Evolutionary conservation across 768 basidiomycete species (phyloP), one percentile per base, ranked within the genome.

Genomic region (Calocybe cyanea): DNA sequence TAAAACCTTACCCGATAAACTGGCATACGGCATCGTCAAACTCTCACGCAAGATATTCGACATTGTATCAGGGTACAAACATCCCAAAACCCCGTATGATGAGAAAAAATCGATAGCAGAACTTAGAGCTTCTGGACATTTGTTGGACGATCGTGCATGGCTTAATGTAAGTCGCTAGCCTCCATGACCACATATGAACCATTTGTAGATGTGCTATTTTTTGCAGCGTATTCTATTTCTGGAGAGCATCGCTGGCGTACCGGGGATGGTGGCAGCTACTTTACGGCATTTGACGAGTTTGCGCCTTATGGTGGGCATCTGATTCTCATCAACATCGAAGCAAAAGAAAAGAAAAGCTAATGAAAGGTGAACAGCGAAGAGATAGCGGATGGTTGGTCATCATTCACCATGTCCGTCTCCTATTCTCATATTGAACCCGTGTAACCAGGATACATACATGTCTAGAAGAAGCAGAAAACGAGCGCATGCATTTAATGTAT

Each of bases 391-490:
- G 76, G 74, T 73, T 40, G 38, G 70, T 44, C 45, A 18, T 28
- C 10, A 21, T 32, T 7, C 6, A 39, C 51, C 15, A 39, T 48
- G 6, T 34, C 46, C 10, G 36, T 41, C 15, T 46, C 31, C 17
- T n/a, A 35, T 23, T 35, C 35, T 50, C 79, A 72, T 65, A 70
- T 54, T 71, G 77, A 48, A 17, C 28, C 20, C 77, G 80, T 56
- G 72, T 71, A 20, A 75, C 79, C 30, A 93, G 92, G 92, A 96
- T 96, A 52, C 90, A 93, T 62, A 94, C 92, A 5, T 78, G 92
- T 35, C 70, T 96, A 14, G 87, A 92, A 61, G 95, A 96, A 69
- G 92, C 93, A 10, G 92, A 98, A 61, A 98, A 98, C 61, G 95
- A 99, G 68, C 74, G 95, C 28, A 95, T 96, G 90, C 92, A 95